Evolutionary conservation across 306 rosid genomes (phyloP).

Genomic region (Vigna radiata): DNA sequence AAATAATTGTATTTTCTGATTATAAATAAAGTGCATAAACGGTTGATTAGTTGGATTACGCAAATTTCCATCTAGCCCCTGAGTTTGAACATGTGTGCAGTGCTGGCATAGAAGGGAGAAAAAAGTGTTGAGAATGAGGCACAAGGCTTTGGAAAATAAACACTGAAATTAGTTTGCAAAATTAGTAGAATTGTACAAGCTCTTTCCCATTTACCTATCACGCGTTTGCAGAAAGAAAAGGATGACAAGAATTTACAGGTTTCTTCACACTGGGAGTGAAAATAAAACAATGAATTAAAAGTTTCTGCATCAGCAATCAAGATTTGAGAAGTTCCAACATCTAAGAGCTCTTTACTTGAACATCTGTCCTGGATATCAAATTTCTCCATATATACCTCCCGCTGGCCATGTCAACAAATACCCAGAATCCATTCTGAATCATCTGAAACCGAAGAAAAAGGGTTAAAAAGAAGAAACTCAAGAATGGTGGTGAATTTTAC

Average conservation of each 20-base stretch:
- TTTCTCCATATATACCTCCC: conserved; percentile 82
- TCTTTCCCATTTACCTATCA: conserved; percentile 7
- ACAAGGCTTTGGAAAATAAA: not conserved
- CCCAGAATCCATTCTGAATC: conserved; percentile 66
- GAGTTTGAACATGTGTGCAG: conserved; percentile 16
- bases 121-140: conserved; percentile 9
- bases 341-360: conserved; percentile 44
- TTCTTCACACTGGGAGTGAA: conserved; percentile 1
- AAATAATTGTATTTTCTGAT: conserved; percentile 31
- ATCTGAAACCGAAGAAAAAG: conserved; percentile 49
- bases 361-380: conserved; percentile 47
- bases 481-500: not conserved
- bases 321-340: not conserved
- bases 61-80: conserved; percentile 11
- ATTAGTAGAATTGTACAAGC: conserved; percentile 19
- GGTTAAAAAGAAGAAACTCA: not conserved
- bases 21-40: conserved; percentile 9
- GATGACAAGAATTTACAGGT: conserved; percentile 35
- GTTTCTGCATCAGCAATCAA: conserved; percentile 6
- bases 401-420: conserved; percentile 79
- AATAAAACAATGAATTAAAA: conserved; percentile 26
- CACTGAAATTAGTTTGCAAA: conserved; percentile 7
- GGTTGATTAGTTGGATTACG: conserved; percentile 13
- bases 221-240: not conserved
- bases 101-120: not conserved